A percentile compares a stretch with the other conserved stretches of the same genome.
Evolutionary conservation across 352 stramenopile genomes (phyloP).

Genomic region (Pythium diclinum): DNA sequence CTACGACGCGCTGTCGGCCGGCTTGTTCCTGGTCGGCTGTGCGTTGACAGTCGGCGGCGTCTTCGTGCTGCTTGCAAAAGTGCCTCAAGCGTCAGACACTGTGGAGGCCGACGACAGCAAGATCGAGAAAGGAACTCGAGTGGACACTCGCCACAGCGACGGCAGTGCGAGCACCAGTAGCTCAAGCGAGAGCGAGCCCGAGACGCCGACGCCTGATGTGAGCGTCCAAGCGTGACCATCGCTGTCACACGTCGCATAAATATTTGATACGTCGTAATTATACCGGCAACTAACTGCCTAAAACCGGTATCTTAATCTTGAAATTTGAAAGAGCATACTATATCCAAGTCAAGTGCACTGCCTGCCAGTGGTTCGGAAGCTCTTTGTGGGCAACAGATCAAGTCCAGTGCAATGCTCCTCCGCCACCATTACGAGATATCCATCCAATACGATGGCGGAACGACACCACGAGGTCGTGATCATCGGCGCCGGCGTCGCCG

Average conservation of each 20-base stretch:
- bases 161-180: slow-evolving; percentile 4
- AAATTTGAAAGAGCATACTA: not conserved
- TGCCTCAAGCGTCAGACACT: slow-evolving; percentile 4
- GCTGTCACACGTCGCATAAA: slow-evolving; percentile 21
- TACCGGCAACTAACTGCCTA: not conserved
- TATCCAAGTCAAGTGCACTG: not conserved
- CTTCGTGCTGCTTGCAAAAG: slow-evolving; percentile 36
- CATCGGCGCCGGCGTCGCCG: slow-evolving; percentile 63
- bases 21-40: slow-evolving; percentile 30
- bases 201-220: not conserved
- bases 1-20: slow-evolving; percentile 26
- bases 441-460: slow-evolving; percentile 3
- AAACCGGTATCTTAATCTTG: slow-evolving; percentile 7
- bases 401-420: not conserved
- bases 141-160: not conserved
- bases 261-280: not conserved
- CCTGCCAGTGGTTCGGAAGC: slow-evolving; percentile 1
- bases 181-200: slow-evolving; percentile 4
- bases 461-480: slow-evolving; percentile 53
- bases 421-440: not conserved
- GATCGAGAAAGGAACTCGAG: not conserved
- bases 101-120: not conserved
- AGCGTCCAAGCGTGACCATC: not conserved
- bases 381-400: not conserved
- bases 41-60: slow-evolving; percentile 32